A percentile compares a stretch with the other conserved stretches of the same genome.
These are phyloP conservation scores for Aspergillus cejpii DNA, from an alignment of 2,329 filamentous ascomycete species.

Conservation along the genomic window DNA sequence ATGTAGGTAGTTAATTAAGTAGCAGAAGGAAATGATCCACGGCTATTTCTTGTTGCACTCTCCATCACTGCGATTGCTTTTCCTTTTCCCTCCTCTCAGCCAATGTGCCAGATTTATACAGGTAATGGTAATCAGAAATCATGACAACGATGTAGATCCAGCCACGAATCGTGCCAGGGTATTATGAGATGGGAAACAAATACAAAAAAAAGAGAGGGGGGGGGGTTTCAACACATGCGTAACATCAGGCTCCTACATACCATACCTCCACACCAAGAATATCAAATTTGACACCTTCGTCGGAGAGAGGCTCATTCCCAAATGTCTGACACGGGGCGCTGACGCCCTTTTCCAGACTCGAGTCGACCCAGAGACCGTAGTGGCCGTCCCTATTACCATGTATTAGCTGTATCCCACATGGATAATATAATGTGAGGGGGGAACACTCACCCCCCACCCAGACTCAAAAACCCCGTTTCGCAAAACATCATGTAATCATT, in stretches of 20 bases:
- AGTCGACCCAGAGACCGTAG: slow-evolving; percentile 90
- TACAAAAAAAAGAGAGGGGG: not conserved
- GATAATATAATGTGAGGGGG: too few relatives aligned
- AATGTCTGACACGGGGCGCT: slow-evolving; percentile 84
- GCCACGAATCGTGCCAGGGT: slow-evolving; percentile 10
- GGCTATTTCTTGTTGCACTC: not conserved
- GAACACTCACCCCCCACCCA: slow-evolving; percentile 64
- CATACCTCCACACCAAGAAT: slow-evolving; percentile 88
- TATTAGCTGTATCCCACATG: too few relatives aligned
- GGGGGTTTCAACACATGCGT: not conserved
- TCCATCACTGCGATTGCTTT: not conserved
- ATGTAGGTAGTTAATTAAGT: slow-evolving; percentile 7
- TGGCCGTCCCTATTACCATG: slow-evolving; percentile 58
- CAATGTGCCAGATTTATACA: not conserved
- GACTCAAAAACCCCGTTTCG: slow-evolving; percentile 73
- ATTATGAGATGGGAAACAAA: slow-evolving; percentile 6
- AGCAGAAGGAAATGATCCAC: slow-evolving; percentile 9
- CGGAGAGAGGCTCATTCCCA: slow-evolving; percentile 87
- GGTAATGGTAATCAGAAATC: not conserved
- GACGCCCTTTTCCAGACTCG: slow-evolving; percentile 73
- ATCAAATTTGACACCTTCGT: slow-evolving; percentile 87
- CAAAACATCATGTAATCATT: slow-evolving; percentile 98
- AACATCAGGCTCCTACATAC: slow-evolving; percentile 64
- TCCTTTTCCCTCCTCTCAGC: not conserved
- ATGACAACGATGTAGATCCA: slow-evolving; percentile 11